phyloP scores from a whole-genome alignment of 2,329 filamentous ascomycete genomes.

The Paraphoma sp. region DNA sequence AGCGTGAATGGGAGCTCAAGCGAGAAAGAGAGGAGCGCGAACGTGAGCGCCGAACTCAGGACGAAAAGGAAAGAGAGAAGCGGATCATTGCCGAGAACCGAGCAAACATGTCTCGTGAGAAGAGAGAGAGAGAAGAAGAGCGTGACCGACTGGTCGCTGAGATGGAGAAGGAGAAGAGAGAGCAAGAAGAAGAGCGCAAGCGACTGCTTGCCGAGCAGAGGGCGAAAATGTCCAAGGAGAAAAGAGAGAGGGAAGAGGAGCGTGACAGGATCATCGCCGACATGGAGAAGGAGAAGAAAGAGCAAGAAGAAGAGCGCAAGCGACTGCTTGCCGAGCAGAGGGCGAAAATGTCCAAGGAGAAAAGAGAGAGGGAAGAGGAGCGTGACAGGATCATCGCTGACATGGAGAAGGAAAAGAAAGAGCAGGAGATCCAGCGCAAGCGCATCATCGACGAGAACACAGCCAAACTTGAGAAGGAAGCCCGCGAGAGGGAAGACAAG shows the following conservation, averaged over 20 bases:
- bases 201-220: constrained; percentile 31
- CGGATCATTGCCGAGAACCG: constrained; percentile 48
- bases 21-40: constrained; percentile 38
- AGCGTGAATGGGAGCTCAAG: constrained; percentile 41
- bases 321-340: constrained; percentile 33
- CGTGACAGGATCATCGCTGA: constrained; percentile 34
- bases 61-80: constrained; percentile 49
- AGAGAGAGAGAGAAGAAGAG: constrained; percentile 38
- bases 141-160: constrained; percentile 7
- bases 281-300: constrained; percentile 30
- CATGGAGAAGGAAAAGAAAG: constrained; percentile 35
- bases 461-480: constrained; percentile 37
- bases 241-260: constrained; percentile 30
- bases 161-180: constrained; percentile 12
- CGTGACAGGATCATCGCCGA: constrained; percentile 35
- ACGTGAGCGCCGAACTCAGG: constrained; percentile 43
- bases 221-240: constrained; percentile 26
- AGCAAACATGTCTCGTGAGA: constrained; percentile 48
- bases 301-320: constrained; percentile 34
- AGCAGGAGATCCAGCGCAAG: constrained; percentile 23
- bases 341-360: constrained; percentile 33
- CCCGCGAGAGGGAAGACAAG: constrained; percentile 31
- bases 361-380: constrained; percentile 32
- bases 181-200: constrained; percentile 28
- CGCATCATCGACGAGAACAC: constrained; percentile 42